Conservation (phyloP, 495 filamentous ascomycete species). For the Talaromyces thailandensis region DNA sequence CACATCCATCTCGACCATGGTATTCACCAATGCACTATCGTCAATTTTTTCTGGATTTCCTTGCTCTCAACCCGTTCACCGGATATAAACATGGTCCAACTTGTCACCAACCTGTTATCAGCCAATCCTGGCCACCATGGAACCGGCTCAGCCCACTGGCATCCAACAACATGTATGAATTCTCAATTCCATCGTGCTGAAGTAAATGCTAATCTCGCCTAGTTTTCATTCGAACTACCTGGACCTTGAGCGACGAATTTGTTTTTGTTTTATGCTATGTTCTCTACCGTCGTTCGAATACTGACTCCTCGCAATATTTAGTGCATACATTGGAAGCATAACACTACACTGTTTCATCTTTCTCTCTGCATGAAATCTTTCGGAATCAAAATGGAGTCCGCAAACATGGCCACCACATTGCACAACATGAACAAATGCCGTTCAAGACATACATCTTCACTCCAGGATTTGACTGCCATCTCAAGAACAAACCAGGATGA, state of each 20-base stretch:
- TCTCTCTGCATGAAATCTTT: constrained; percentile 23
- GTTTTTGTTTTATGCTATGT: constrained; percentile 8
- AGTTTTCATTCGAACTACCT: background rate
- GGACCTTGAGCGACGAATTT: constrained; percentile 18
- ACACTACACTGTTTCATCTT: constrained; percentile 6
- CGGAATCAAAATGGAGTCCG: constrained; percentile 27
- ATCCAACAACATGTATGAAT: background rate
- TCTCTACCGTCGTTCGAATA: constrained; percentile 7
- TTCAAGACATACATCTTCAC: constrained; percentile 26
- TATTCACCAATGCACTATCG: background rate
- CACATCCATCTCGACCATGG: background rate
- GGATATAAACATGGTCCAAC: background rate
- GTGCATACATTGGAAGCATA: constrained; percentile 1
- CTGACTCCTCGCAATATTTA: constrained; percentile 3
- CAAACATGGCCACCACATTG: constrained; percentile 26
- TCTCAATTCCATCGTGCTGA: background rate
- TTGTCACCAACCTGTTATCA: background rate
- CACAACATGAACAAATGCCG: constrained; percentile 23
- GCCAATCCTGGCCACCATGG: background rate
- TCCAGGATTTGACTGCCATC: constrained; percentile 32
- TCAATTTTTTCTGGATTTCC: background rate
- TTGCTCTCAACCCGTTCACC: background rate
- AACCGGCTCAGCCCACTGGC: background rate
- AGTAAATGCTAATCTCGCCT: background rate
- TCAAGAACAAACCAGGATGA: constrained; percentile 38